These are phyloP conservation scores for Coemansia sp. DNA, from an alignment of 192 early-diverging fungal genomes.

Conservation along the genomic window DNA sequence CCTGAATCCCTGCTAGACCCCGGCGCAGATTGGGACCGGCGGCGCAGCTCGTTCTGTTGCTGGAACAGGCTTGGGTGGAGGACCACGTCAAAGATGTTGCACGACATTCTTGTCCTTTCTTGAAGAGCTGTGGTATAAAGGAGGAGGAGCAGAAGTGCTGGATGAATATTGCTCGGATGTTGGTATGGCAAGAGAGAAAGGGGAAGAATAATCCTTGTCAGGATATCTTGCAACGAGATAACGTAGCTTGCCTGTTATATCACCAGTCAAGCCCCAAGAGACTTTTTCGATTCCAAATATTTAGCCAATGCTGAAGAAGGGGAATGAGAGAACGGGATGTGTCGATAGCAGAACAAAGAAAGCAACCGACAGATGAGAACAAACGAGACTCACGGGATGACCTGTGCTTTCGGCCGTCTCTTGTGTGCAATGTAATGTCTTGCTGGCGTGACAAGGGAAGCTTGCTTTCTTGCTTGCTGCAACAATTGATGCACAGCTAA, in stretches of 20 bases:
- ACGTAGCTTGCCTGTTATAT: background rate
- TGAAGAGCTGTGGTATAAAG: background rate
- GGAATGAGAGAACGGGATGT: background rate
- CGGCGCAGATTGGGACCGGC: conserved; percentile 9
- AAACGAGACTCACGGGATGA: conserved; percentile 5
- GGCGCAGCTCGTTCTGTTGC: conserved; percentile 10
- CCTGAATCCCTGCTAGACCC: conserved; percentile 3
- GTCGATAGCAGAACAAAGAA: no score
- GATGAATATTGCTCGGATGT: background rate
- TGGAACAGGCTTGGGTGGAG: conserved; percentile 49
- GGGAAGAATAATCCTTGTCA: background rate
- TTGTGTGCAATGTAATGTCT: conserved; percentile 10
- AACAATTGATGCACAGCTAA: conserved; percentile 12
- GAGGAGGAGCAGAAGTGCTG: background rate
- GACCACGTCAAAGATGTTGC: conserved; percentile 52
- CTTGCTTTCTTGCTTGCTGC: no score
- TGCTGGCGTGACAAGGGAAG: conserved; percentile 20
- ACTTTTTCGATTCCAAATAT: background rate
- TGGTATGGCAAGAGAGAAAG: no score
- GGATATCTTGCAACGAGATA: background rate
- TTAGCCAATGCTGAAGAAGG: background rate
- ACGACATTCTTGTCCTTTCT: conserved; percentile 12
- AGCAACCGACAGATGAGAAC: background rate
- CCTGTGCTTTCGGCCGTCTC: conserved; percentile 9
- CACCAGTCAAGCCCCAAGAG: background rate